Base-by-base conservation (phyloP, 345 rosid species). In the Leavenworthia alabamica region DNA sequence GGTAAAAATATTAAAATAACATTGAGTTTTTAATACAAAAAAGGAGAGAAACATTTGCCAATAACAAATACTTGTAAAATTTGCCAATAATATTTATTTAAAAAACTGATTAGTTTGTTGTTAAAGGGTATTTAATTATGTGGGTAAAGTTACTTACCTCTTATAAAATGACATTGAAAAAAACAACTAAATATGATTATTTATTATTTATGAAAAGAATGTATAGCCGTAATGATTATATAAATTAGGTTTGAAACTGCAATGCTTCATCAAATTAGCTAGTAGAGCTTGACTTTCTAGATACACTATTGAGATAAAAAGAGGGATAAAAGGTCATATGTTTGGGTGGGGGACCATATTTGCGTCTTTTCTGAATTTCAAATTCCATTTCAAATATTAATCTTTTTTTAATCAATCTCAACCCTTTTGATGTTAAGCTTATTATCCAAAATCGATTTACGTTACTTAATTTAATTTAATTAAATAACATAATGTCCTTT, bases 321-420 rank as follows among this genome's bases (percentile, higher is more conserved):
- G 12, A 41, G 23, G 46, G 17, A 17, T 16, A n/a, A 47, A 6
- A 12, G 46, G 66, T 15, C 35, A 3, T 45, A 60, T 33, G 23
- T 22, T 14, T 33, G n/a, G 4, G 7, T 62, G 9, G 50, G 67
- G 68, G 68, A 50, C 68, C 60, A 63, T 40, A 8, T 40, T 24
- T 17, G 51, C 68, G 31, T 26, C 58, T 47, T 48, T 16, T 62
- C 40, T 49, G 67, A 62, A 49, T 49, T 62, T 62, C 56, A 49
- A 49, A 62, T 37, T 19, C 36, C 9, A 23, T 50, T 50, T 50
- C 37, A 50, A 8, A 49, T 49, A 12, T 35, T 8, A 10, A 2
- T 0, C 0, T 8, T 10, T 45, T 13, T 5, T 11, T 5, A 17
- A 17, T 42, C 14, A 35, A 1, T 35, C 2, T 35, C 4, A 17